A percentile compares a stretch with the other conserved stretches of the same genome.
phyloP scores from a whole-genome alignment of 129 eudicot genomes.

The Calendula officinalis region DNA sequence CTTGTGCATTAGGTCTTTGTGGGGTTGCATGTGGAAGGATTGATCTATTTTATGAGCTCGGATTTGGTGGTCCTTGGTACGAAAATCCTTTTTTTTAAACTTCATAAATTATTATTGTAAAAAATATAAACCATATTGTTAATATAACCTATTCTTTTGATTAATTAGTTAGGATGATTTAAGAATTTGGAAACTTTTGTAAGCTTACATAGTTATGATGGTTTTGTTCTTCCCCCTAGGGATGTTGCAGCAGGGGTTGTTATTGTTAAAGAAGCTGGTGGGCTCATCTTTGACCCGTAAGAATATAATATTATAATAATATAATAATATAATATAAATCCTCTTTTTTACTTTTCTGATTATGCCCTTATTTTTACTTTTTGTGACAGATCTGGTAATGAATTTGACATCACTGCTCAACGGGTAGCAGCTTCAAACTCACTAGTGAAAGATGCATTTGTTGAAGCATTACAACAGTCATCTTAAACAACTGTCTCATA shows the following conservation, averaged over 20 bases:
- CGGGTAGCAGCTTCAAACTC: conserved; percentile 87
- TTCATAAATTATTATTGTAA: neutral
- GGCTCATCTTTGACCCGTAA: conserved; percentile 91
- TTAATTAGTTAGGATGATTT: neutral
- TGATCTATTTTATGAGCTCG: conserved; percentile 75
- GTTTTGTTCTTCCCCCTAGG: conserved; percentile 43
- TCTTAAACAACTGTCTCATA: conserved; percentile 28
- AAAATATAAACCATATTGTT: too few species aligned
- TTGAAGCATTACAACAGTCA: conserved; percentile 62
- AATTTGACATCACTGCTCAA: conserved; percentile 76
- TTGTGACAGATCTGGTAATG: conserved; percentile 77
- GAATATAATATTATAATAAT: conserved; percentile 38
- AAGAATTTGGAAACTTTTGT: too few species aligned
- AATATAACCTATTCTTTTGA: neutral
- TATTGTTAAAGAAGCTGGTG: conserved; percentile 95
- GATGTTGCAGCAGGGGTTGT: conserved; percentile 97
- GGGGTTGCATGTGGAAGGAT: conserved; percentile 96
- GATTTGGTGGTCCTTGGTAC: conserved; percentile 97
- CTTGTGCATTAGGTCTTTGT: conserved; percentile 92
- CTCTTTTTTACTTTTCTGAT: conserved; percentile 14
- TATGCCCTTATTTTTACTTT: neutral
- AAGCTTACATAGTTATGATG: neutral
- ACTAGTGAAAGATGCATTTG: conserved; percentile 64
- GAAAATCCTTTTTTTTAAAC: conserved; percentile 3
- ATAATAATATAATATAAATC: conserved; percentile 2